Evolutionary conservation across 345 rosid species (phyloP).

Genomic region (Bruguiera sexangula): DNA sequence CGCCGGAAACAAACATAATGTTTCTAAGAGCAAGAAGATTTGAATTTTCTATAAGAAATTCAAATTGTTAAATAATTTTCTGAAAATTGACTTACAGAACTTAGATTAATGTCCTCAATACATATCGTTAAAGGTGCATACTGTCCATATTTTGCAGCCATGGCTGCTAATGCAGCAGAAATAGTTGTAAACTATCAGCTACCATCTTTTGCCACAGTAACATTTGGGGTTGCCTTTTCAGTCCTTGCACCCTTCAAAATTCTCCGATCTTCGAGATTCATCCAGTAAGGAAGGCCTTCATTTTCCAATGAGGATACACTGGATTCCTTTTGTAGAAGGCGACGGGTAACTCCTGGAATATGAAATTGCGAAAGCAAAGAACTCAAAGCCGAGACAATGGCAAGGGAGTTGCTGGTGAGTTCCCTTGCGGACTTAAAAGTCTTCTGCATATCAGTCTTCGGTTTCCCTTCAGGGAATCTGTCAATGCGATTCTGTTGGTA

Average conservation of each 20-base stretch:
- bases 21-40: too few relatives aligned
- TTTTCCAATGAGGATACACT: conserved; percentile 6
- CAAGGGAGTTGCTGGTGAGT: conserved; percentile 12
- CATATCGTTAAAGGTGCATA: conserved; percentile 9
- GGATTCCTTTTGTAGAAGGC: conserved; percentile 31
- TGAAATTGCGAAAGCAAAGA: neutral
- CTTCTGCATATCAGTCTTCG: conserved; percentile 47
- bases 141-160: conserved; percentile 15
- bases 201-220: conserved; percentile 6
- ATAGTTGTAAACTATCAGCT: conserved; percentile 13
- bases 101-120: neutral
- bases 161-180: conserved; percentile 5
- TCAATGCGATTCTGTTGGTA: conserved; percentile 6
- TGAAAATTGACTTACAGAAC: too few relatives aligned
- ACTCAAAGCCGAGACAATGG: conserved; percentile 20
- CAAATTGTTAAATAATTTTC: too few relatives aligned
- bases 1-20: neutral
- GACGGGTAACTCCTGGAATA: conserved; percentile 22
- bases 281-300: conserved; percentile 23
- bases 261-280: conserved; percentile 7
- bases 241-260: neutral
- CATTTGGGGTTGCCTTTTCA: neutral
- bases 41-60: too few relatives aligned
- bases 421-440: conserved; percentile 24
- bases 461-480: conserved; percentile 56